Evolutionary conservation across 225 moss, liverwort and hornwort species (phyloP).

Genomic region (Physcomitrellopsis africana): DNA sequence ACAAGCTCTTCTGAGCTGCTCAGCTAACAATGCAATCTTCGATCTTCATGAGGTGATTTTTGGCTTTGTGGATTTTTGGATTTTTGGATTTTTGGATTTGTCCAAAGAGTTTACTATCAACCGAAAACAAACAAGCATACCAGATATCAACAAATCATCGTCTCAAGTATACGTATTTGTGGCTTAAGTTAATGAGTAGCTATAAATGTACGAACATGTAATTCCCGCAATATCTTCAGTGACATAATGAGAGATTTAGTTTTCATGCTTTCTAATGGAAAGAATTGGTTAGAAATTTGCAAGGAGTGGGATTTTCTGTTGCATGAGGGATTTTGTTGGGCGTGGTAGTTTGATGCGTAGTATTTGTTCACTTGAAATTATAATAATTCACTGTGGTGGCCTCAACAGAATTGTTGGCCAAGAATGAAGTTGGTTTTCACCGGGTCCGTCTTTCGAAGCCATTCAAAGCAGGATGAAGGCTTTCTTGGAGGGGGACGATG

Average conservation of each 20-base stretch:
- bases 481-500: slow-evolving; percentile 94
- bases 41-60: slow-evolving; percentile 74
- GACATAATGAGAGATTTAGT: neutral
- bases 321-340: slow-evolving; percentile 2
- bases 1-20: slow-evolving; percentile 87
- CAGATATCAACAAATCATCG: slow-evolving; percentile 5
- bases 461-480: slow-evolving; percentile 83
- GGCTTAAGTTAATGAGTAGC: slow-evolving; percentile 1
- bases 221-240: slow-evolving; percentile 9
- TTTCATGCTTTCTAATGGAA: slow-evolving; percentile 3
- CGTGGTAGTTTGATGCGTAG: slow-evolving; percentile 10
- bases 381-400: slow-evolving; percentile 26
- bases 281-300: slow-evolving; percentile 8
- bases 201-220: neutral
- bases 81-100: slow-evolving; percentile 10
- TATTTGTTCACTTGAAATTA: neutral
- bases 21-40: slow-evolving; percentile 81
- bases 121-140: neutral
- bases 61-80: slow-evolving; percentile 3
- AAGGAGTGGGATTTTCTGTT: neutral
- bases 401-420: slow-evolving; percentile 76
- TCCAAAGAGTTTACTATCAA: slow-evolving; percentile 14
- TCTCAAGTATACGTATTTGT: neutral
- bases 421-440: slow-evolving; percentile 69
- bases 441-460: slow-evolving; percentile 87